Conservation (phyloP, 371 early-diverging fungal genomes). For the Mucor indicus region DNA sequence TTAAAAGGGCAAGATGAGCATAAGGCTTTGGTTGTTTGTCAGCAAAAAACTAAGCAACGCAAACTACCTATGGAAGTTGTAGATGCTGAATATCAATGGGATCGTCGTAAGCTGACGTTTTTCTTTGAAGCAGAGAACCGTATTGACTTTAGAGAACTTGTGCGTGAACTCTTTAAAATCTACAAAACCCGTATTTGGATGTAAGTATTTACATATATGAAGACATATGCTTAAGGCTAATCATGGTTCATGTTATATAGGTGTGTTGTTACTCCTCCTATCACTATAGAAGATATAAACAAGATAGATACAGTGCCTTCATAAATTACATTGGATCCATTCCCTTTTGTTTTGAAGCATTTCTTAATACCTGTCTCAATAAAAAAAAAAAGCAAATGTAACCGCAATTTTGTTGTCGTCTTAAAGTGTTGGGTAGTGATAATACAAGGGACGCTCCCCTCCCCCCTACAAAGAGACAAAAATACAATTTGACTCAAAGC, state of each 20-base stretch:
- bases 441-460: no score
- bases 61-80: conserved; percentile 93
- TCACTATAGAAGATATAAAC: conserved; percentile 13
- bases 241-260: background rate
- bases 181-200: conserved; percentile 99
- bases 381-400: no score
- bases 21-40: conserved; percentile 84
- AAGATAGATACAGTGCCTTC: background rate
- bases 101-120: conserved; percentile 91
- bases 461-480: no score
- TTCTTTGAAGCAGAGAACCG: conserved; percentile 89
- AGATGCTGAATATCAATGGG: conserved; percentile 98
- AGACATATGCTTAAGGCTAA: no score
- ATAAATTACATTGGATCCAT: no score
- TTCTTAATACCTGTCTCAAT: no score
- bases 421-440: no score
- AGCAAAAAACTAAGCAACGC: conserved; percentile 82
- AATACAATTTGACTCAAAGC: no score
- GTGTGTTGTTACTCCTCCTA: conserved; percentile 17
- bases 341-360: no score
- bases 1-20: conserved; percentile 86
- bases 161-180: conserved; percentile 95
- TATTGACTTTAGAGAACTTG: conserved; percentile 97
- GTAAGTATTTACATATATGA: conserved; percentile 44
- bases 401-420: no score